A percentile compares a stretch with the other conserved stretches of the same genome.
Evolutionary conservation across 2,329 filamentous ascomycete species (phyloP).

Genomic region (Phoma sp.): DNA sequence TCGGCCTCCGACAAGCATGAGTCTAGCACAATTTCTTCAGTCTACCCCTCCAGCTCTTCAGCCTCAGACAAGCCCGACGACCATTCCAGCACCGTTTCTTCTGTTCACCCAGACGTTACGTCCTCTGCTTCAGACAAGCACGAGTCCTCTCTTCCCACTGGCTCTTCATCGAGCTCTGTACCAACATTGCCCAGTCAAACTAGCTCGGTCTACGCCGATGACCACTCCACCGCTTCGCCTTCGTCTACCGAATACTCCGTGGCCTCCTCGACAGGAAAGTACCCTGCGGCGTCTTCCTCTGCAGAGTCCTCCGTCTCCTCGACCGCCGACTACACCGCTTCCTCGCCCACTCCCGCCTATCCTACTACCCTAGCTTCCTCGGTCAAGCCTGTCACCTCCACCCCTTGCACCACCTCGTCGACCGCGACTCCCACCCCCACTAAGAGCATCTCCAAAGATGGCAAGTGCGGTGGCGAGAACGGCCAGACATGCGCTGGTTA

Average conservation of each 20-base stretch:
- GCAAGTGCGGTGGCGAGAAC: slow-evolving; percentile 34
- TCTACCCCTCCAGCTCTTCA: slow-evolving; percentile 10
- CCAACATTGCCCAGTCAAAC: slow-evolving; percentile 17
- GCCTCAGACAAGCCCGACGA: slow-evolving; percentile 12
- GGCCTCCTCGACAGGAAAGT: neutral
- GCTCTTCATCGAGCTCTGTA: slow-evolving; percentile 12
- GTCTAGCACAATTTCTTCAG: slow-evolving; percentile 9
- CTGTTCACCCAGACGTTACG: slow-evolving; percentile 15
- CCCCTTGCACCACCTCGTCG: slow-evolving; percentile 17
- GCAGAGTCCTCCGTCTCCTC: slow-evolving; percentile 1
- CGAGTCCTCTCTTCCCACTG: slow-evolving; percentile 6
- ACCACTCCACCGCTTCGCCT: slow-evolving; percentile 2
- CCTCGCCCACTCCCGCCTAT: slow-evolving; percentile 2
- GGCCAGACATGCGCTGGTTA: slow-evolving; percentile 38
- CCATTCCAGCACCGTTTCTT: slow-evolving; percentile 11
- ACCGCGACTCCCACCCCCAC: slow-evolving; percentile 23
- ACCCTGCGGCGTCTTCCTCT: slow-evolving; percentile 2
- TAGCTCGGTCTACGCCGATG: slow-evolving; percentile 12
- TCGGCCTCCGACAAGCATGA: slow-evolving; percentile 17
- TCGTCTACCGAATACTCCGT: slow-evolving; percentile 5
- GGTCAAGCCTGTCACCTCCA: slow-evolving; percentile 18
- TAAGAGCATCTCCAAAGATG: slow-evolving; percentile 29
- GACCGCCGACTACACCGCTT: slow-evolving; percentile 2
- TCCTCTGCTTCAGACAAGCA: slow-evolving; percentile 16
- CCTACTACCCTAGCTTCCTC: slow-evolving; percentile 14